These are phyloP conservation scores for Porphyrellus cyaneotinctus DNA, from an alignment of 768 basidiomycete species.

Conservation along the genomic window DNA sequence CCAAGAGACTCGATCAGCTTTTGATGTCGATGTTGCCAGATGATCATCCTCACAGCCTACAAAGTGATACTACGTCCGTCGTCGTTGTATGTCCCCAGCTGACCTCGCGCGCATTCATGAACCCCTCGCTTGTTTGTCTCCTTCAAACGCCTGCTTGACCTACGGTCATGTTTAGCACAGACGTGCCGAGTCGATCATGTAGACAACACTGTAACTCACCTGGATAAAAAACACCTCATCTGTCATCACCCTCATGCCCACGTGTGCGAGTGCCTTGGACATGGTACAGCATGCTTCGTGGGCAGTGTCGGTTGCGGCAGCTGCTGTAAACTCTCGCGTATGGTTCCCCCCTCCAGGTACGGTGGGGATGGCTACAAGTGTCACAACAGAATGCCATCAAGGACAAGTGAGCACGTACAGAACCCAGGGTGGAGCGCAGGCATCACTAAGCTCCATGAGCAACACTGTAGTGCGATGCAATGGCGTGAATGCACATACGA, in stretches of 20 bases:
- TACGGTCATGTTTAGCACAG: slow-evolving; percentile 17
- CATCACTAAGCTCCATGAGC: slow-evolving; percentile 35
- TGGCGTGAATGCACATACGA: slow-evolving; percentile 41
- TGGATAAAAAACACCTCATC: slow-evolving; percentile 60
- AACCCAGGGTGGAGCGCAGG: slow-evolving; percentile 75
- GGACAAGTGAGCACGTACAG: slow-evolving; percentile 16
- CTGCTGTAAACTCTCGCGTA: slow-evolving; percentile 61
- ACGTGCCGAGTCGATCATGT: not conserved
- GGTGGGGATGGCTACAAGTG: slow-evolving; percentile 68
- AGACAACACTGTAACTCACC: slow-evolving; percentile 33
- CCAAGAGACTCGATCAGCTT: too few species aligned
- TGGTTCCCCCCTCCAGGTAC: slow-evolving; percentile 72
- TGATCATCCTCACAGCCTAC: not conserved
- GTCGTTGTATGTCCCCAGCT: not conserved
- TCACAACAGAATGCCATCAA: not conserved
- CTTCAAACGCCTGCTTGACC: slow-evolving; percentile 49
- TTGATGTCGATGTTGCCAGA: too few species aligned
- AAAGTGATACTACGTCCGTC: not conserved
- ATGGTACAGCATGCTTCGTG: slow-evolving; percentile 66
- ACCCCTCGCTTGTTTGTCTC: slow-evolving; percentile 32
- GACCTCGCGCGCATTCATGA: not conserved
- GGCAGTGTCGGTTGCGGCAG: slow-evolving; percentile 56
- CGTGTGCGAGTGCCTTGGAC: slow-evolving; percentile 66
- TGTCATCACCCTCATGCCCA: slow-evolving; percentile 63
- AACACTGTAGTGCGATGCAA: not conserved